phyloP scores from a whole-genome alignment of 2,329 filamentous ascomycete species.

The Xylaria sp. region DNA sequence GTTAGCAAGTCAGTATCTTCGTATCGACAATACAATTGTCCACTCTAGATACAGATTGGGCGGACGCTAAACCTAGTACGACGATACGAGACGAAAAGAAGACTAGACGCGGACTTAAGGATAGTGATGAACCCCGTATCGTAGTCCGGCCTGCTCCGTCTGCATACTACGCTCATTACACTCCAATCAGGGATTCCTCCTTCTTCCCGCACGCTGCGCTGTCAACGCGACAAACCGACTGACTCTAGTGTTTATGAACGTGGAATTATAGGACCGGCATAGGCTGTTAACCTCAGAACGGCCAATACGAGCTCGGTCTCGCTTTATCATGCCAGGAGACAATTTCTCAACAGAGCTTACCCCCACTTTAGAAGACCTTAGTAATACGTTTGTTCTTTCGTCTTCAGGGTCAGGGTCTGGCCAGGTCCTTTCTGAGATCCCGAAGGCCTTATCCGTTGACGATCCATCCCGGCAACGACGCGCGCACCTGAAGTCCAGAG shows the following conservation, averaged over 20 bases:
- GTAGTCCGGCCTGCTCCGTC: background rate
- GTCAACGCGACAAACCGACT: background rate
- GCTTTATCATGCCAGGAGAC: background rate
- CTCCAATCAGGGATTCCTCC: background rate
- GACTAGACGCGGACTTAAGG: background rate
- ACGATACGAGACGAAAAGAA: slow-evolving; percentile 21
- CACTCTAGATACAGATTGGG: background rate
- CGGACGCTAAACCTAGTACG: slow-evolving; percentile 15
- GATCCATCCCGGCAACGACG: slow-evolving; percentile 34
- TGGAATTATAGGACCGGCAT: background rate
- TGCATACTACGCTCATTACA: background rate
- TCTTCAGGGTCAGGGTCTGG: slow-evolving; percentile 15
- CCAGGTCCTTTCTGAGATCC: slow-evolving; percentile 35
- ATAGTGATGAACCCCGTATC: background rate
- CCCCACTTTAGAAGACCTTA: slow-evolving; percentile 33
- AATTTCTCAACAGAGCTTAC: background rate
- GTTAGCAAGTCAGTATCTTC: no score
- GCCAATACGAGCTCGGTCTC: background rate
- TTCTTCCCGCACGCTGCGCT: background rate
- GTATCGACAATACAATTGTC: no score
- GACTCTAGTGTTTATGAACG: background rate
- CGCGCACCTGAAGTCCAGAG: slow-evolving; percentile 39
- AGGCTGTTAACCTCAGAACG: background rate
- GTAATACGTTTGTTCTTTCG: slow-evolving; percentile 39
- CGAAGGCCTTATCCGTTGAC: slow-evolving; percentile 35